These are phyloP conservation scores for Paraleonurus japonicus DNA, from an alignment of 257 asterid genomes.

Conservation along the genomic window DNA sequence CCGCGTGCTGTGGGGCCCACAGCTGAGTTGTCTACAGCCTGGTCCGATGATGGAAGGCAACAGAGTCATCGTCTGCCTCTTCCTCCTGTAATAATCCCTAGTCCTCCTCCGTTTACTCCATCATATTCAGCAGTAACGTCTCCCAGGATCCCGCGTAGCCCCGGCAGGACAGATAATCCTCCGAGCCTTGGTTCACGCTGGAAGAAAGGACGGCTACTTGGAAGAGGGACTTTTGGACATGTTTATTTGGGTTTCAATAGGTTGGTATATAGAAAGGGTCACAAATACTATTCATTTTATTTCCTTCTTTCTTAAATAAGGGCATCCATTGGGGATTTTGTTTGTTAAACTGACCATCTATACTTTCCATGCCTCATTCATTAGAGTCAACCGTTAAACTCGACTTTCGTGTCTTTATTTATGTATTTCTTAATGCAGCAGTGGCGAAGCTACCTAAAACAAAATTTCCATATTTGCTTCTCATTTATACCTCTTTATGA, in stretches of 20 bases:
- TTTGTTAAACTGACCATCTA: background rate
- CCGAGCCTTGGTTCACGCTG: constrained; percentile 45
- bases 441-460: constrained; percentile 9
- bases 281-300: background rate
- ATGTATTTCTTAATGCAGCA: background rate
- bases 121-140: constrained; percentile 42
- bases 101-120: constrained; percentile 29
- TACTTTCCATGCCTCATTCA: background rate
- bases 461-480: background rate
- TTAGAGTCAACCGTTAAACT: background rate
- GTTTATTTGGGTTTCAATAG: constrained; percentile 67
- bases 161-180: constrained; percentile 35
- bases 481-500: constrained; percentile 2
- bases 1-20: constrained; percentile 31
- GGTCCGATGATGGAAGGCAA: constrained; percentile 45
- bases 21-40: constrained; percentile 25
- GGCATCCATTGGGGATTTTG: background rate
- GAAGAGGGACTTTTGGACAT: constrained; percentile 68
- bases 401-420: background rate
- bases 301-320: constrained; percentile 7
- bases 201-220: constrained; percentile 69
- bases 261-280: constrained; percentile 27
- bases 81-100: constrained; percentile 36
- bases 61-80: constrained; percentile 44
- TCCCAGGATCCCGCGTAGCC: constrained; percentile 38